Conservation (phyloP, 2,329 filamentous ascomycete species). For the Cylindrodendrum hubeiense region DNA sequence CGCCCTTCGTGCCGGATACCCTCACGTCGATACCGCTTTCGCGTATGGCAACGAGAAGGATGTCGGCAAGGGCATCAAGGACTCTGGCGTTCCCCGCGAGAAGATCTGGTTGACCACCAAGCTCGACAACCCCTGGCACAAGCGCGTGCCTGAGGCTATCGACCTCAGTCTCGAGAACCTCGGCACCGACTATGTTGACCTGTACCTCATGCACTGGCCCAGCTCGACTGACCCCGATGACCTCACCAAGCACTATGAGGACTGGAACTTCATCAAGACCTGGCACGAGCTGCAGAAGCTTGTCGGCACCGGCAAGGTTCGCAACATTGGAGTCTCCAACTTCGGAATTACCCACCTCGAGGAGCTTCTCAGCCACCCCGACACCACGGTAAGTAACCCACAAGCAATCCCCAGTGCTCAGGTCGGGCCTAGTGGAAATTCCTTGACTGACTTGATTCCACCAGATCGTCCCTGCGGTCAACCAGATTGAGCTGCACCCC, state of each 20-base stretch:
- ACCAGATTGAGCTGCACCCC: constrained; percentile 87
- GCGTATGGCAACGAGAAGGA: constrained; percentile 83
- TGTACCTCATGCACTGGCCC: constrained; percentile 82
- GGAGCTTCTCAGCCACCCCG: constrained; percentile 76
- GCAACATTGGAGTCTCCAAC: constrained; percentile 89
- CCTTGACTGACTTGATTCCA: not conserved
- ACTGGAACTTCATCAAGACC: constrained; percentile 88
- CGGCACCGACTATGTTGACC: constrained; percentile 74
- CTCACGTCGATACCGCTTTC: constrained; percentile 81
- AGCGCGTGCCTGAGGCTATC: constrained; percentile 73
- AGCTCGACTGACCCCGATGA: constrained; percentile 72
- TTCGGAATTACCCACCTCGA: constrained; percentile 86
- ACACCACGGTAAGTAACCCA: constrained; percentile 64
- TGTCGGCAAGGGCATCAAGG: constrained; percentile 74
- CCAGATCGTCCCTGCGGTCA: constrained; percentile 74
- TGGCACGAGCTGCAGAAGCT: constrained; percentile 82
- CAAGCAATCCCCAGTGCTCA: not conserved
- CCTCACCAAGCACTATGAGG: constrained; percentile 75
- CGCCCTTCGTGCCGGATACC: constrained; percentile 76
- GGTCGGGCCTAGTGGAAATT: not conserved
- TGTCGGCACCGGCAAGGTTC: constrained; percentile 76
- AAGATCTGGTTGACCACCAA: constrained; percentile 84
- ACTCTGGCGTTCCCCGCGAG: constrained; percentile 72
- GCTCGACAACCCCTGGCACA: constrained; percentile 84
- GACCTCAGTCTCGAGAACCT: constrained; percentile 71